A percentile compares a stretch with the other conserved stretches of the same genome.
These are phyloP conservation scores for Turnera subulata DNA, from an alignment of 345 rosid genomes.

Conservation along the genomic window DNA sequence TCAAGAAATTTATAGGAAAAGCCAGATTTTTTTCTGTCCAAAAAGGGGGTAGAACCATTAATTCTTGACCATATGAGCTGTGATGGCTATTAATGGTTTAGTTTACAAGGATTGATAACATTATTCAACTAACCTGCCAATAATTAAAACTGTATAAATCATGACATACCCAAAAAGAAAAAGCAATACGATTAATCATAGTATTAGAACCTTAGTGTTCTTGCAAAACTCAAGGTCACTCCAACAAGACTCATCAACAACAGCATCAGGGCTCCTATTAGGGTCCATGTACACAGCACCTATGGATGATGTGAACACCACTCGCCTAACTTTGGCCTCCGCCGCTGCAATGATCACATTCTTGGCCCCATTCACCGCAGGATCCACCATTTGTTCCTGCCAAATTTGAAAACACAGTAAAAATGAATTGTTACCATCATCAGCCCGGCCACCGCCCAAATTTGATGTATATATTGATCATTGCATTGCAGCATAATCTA, in stretches of 20 bases:
- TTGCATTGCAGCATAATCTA: too few species aligned
- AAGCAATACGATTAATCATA: too few species aligned
- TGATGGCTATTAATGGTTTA: too few species aligned
- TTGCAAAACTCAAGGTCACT: constrained; percentile 96
- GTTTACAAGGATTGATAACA: too few species aligned
- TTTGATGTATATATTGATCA: too few species aligned
- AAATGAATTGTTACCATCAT: neutral
- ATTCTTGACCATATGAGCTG: too few species aligned
- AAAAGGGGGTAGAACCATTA: too few species aligned
- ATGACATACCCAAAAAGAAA: too few species aligned
- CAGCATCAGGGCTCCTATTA: constrained; percentile 55
- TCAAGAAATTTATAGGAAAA: too few species aligned
- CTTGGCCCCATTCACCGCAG: constrained; percentile 82
- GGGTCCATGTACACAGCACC: constrained; percentile 97
- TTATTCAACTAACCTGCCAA: too few species aligned
- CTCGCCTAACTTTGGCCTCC: constrained; percentile 76
- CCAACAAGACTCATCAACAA: constrained; percentile 93
- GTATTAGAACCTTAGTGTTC: constrained; percentile 66
- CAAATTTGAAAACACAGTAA: neutral
- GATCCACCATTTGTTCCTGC: constrained; percentile 97
- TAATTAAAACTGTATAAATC: too few species aligned
- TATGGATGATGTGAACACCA: constrained; percentile 88
- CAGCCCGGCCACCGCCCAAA: neutral
- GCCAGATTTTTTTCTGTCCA: too few species aligned
- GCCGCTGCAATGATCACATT: constrained; percentile 80